A percentile compares a stretch with the other conserved stretches of the same genome.
These are phyloP conservation scores for Calonectria henricotiae DNA, from an alignment of 2,329 filamentous ascomycete species.

Conservation along the genomic window DNA sequence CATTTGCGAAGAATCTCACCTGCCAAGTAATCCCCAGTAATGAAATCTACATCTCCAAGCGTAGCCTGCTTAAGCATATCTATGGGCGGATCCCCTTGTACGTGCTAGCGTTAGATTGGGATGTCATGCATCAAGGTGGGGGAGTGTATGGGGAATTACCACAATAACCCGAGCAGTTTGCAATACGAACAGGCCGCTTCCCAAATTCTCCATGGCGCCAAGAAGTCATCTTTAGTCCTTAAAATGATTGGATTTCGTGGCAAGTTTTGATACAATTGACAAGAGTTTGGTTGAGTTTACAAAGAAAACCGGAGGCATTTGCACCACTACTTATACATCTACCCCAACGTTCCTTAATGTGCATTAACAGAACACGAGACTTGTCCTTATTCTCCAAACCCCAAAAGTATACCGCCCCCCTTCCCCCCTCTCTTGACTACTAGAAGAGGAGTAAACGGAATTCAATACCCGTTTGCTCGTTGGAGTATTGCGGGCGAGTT, in stretches of 20 bases:
- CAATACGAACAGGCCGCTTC: conserved; percentile 31
- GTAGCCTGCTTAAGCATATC: conserved; percentile 55
- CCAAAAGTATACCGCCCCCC: not conserved
- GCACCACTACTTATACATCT: not conserved
- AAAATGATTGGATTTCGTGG: not conserved
- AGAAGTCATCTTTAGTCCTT: not conserved
- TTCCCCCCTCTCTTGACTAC: not conserved
- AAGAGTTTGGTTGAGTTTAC: not conserved
- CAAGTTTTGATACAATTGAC: not conserved
- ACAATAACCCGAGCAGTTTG: conserved; percentile 39
- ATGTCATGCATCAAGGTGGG: not conserved
- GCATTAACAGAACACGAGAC: not conserved
- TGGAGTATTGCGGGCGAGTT: not conserved
- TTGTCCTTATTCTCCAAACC: not conserved
- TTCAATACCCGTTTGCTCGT: conserved; percentile 1
- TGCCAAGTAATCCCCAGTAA: conserved; percentile 70
- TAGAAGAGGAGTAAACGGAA: not conserved
- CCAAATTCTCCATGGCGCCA: conserved; percentile 35
- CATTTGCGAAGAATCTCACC: conserved; percentile 50
- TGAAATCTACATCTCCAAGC: conserved; percentile 62
- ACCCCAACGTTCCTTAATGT: too few relatives aligned
- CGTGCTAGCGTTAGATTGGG: not conserved
- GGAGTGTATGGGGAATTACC: conserved; percentile 23
- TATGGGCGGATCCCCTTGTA: conserved; percentile 32
- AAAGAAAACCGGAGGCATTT: not conserved